phyloP scores from a whole-genome alignment of 2,329 filamentous ascomycete species.

The Drechslerella dactyloides region DNA sequence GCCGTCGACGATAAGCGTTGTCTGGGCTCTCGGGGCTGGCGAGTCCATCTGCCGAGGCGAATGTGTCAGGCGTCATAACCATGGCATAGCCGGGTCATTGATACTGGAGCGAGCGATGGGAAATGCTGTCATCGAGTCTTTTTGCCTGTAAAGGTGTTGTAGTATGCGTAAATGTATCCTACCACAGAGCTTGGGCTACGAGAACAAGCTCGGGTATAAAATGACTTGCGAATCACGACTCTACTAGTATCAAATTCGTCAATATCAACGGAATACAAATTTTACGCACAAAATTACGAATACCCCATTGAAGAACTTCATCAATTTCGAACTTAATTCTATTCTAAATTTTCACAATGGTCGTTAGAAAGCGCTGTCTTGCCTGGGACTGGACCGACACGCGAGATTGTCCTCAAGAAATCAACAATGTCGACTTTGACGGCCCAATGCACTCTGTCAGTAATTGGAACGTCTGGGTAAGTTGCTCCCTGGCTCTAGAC shows the following conservation, averaged over 20 bases:
- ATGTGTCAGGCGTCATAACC: too few relatives aligned
- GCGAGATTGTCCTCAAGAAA: slow-evolving; percentile 56
- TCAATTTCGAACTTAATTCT: slow-evolving; percentile 2
- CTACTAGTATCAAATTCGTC: too few relatives aligned
- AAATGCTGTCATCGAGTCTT: too few relatives aligned
- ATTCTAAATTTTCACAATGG: slow-evolving; percentile 8
- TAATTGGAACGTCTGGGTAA: slow-evolving; percentile 60
- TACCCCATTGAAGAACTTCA: not conserved
- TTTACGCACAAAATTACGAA: too few relatives aligned
- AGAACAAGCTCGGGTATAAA: too few relatives aligned
- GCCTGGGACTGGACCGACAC: slow-evolving; percentile 61
- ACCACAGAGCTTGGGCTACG: too few relatives aligned
- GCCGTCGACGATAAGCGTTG: not conserved
- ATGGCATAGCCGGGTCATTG: too few relatives aligned
- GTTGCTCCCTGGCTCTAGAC: not conserved
- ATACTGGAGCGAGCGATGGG: too few relatives aligned
- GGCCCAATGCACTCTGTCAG: slow-evolving; percentile 58
- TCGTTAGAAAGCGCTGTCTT: slow-evolving; percentile 58
- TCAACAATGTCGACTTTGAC: slow-evolving; percentile 58
- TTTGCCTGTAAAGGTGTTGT: too few relatives aligned
- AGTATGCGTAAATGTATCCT: too few relatives aligned
- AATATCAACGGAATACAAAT: too few relatives aligned
- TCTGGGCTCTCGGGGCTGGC: not conserved
- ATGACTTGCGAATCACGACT: too few relatives aligned
- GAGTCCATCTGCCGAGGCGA: not conserved